Evolutionary conservation across 495 filamentous ascomycete genomes (phyloP), one percentile per base, ranked within the genome.

Genomic region (Penicillium malachiteum): DNA sequence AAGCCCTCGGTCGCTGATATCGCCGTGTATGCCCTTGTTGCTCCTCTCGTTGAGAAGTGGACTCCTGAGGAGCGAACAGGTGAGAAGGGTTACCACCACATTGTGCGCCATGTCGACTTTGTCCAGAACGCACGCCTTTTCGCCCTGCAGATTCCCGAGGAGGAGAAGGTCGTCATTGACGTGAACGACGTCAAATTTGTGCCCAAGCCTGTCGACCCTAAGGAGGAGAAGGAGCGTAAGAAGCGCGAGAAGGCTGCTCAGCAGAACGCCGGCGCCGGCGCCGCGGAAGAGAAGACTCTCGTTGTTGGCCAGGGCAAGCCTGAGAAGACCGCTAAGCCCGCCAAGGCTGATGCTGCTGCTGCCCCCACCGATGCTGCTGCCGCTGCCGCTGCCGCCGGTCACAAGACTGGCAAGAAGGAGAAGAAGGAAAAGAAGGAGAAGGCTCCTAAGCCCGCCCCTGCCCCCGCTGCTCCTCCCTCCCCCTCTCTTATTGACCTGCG

Each of bases 1-100:
- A 97, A 96, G 78, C 89, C 92, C 44, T 94, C 89, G 50, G 83
- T 91, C 66, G 94, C 92, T 51, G 94, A 98, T 66, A 75, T 96
- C 48, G 89, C 89, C 52, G 79, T 92, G 50, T 98, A 96, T 75
- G 81, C 91, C 60, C 78, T 88, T 40, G 75, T 96, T 16, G 89
- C 87, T 17, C 88, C 92, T 16, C 60, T 86, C 4, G 90, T 97
- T 52, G 83, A 85, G 65, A 80, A 80, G 54, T 97, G 92, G 93
- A 80, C 81, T 7, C 74, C 88, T 39, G 91, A 97, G 78, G 83
- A 96, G 79, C 84, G 89, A 62, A 96, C 94, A 6, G 94, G 94
- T 34, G 84, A 96, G 77, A 79, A 91, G 44, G 94, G 94, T 51
- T 88, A 85, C 67, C 91, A 94, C 63, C 84, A 97, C 70, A 88